Conservation (phyloP, 1,284 basidiomycete genomes). For the Hymenochaete sp. region DNA sequence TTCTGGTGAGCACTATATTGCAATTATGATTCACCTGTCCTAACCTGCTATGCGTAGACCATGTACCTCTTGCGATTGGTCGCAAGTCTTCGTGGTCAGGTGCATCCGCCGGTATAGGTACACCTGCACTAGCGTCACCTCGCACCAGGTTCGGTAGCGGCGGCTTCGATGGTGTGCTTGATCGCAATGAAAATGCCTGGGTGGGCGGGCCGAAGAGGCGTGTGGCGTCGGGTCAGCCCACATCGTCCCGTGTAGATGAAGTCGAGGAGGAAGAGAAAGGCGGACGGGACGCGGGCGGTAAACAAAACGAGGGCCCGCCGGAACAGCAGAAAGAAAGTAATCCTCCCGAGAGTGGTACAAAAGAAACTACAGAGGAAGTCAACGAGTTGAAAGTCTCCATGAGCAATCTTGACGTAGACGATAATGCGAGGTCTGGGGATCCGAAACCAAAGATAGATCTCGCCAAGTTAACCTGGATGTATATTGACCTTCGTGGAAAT, state of each 20-base stretch:
- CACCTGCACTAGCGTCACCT: constrained; percentile 55
- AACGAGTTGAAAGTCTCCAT: not conserved
- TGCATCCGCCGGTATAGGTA: constrained; percentile 40
- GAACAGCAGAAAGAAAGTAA: constrained; percentile 45
- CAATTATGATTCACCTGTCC: not conserved
- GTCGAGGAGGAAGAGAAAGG: no score
- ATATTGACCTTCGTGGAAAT: constrained; percentile 83
- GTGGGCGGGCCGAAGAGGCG: constrained; percentile 33
- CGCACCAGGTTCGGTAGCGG: constrained; percentile 52
- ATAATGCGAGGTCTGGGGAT: constrained; percentile 18
- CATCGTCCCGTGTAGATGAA: constrained; percentile 29
- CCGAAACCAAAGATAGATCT: constrained; percentile 14
- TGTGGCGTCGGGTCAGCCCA: constrained; percentile 26
- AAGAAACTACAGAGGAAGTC: not conserved
- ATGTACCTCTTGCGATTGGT: constrained; percentile 38
- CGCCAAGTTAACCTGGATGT: constrained; percentile 75
- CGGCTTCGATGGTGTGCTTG: constrained; percentile 65
- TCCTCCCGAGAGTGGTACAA: not conserved
- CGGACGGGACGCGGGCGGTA: constrained; percentile 5
- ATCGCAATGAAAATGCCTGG: constrained; percentile 50
- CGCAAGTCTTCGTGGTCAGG: constrained; percentile 66
- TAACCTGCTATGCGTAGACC: constrained; percentile 31
- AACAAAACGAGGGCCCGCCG: constrained; percentile 24
- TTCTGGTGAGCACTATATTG: constrained; percentile 26
- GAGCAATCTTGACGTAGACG: constrained; percentile 9